Evolutionary conservation across 2,329 filamentous ascomycete species (phyloP).

Genomic region (Drechslerella dactyloides): DNA sequence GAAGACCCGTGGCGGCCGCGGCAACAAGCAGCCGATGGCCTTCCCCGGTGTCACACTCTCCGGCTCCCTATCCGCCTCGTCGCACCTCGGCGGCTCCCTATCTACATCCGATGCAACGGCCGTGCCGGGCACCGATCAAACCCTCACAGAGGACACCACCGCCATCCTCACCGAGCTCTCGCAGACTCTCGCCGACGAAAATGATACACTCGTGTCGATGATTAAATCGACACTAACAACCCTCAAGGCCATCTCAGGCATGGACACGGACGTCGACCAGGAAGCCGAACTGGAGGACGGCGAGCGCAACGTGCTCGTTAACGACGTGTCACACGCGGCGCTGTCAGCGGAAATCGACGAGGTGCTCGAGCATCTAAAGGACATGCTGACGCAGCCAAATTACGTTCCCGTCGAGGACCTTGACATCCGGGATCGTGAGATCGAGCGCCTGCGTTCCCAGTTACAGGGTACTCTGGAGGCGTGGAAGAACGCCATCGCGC

Average conservation of each 20-base stretch:
- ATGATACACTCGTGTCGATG: conserved; percentile 77
- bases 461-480: conserved; percentile 93
- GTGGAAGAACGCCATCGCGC: conserved; percentile 84
- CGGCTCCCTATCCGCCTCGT: conserved; percentile 25
- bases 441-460: conserved; percentile 77
- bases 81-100: conserved; percentile 41
- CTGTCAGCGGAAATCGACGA: conserved; percentile 75
- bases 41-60: conserved; percentile 63
- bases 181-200: conserved; percentile 85
- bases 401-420: conserved; percentile 97
- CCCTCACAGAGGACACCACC: conserved; percentile 83
- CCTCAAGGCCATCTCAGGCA: conserved; percentile 73
- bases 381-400: conserved; percentile 88
- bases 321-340: conserved; percentile 70
- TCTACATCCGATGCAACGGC: conserved; percentile 58
- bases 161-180: conserved; percentile 86
- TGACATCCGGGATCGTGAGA: conserved; percentile 88
- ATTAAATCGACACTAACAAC: conserved; percentile 74
- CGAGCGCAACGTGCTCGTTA: conserved; percentile 57
- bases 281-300: conserved; percentile 55
- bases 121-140: conserved; percentile 67
- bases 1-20: conserved; percentile 65
- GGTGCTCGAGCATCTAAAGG: conserved; percentile 80
- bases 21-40: conserved; percentile 58
- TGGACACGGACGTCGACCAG: conserved; percentile 58